Percentiles rank a stretch among this genome's conserved stretches.
phyloP scores from a whole-genome alignment of 2,329 filamentous ascomycete species.

The Talaromyces pinophilus region DNA sequence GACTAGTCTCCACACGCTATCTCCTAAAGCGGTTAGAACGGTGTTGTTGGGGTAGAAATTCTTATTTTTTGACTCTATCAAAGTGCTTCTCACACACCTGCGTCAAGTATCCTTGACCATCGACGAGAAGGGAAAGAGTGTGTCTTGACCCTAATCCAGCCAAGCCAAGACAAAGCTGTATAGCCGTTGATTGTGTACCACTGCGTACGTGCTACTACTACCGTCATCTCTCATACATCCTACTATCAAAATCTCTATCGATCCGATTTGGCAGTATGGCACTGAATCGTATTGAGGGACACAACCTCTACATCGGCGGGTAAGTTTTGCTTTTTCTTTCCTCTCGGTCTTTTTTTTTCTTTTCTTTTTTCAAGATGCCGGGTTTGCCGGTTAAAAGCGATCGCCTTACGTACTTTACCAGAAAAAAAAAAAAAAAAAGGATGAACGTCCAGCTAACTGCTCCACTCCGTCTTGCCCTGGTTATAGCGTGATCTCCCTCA shows the following conservation, averaged over 20 bases:
- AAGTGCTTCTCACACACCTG: conserved; percentile 8
- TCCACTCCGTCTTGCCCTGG: neutral
- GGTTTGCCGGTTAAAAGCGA: conserved; percentile 2
- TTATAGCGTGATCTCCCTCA: conserved; percentile 74
- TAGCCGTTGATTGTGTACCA: neutral
- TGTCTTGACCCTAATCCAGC: neutral
- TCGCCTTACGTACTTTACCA: neutral
- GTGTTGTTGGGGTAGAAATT: neutral
- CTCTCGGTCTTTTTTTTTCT: neutral
- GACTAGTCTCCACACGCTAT: conserved; percentile 27
- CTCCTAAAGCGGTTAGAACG: conserved; percentile 15
- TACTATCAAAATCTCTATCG: neutral
- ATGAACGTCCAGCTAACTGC: conserved; percentile 2
- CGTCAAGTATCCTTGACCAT: neutral
- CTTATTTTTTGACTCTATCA: conserved; percentile 6
- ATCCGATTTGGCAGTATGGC: conserved; percentile 33
- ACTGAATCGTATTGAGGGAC: conserved; percentile 67
- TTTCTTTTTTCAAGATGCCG: neutral
- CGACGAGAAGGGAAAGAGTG: neutral
- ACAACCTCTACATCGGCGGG: conserved; percentile 78
- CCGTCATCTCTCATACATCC: neutral
- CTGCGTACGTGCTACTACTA: neutral
- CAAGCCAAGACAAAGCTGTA: neutral
- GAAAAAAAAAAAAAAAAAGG: neutral
- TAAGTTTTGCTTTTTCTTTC: conserved; percentile 42